Conservation (phyloP, 169 alveolate species). For the Cystoisospora suis region DNA sequence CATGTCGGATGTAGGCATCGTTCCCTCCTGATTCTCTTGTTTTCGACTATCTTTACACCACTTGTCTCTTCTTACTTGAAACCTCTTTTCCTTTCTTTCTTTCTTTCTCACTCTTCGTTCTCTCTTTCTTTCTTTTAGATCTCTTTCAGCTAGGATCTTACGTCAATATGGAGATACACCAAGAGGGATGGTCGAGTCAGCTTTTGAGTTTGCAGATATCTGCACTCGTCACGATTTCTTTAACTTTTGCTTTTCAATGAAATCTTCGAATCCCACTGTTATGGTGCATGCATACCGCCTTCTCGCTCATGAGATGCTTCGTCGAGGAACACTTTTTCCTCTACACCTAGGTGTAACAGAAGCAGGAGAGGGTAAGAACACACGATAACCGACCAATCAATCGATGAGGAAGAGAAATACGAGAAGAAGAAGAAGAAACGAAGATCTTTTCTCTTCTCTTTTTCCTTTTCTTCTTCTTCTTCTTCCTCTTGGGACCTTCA, state of each 20-base stretch:
- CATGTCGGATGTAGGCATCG: neutral
- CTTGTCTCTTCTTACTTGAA: neutral
- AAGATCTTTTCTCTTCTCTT: too few species aligned
- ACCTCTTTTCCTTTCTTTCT: neutral
- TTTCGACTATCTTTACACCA: neutral
- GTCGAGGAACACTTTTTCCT: constrained; percentile 77
- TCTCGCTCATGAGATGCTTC: constrained; percentile 74
- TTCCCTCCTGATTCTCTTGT: neutral
- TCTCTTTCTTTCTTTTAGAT: constrained; percentile 32
- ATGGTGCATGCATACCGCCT: constrained; percentile 85
- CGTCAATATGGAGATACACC: constrained; percentile 86
- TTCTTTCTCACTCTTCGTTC: neutral
- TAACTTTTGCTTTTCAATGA: constrained; percentile 82
- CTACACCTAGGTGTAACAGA: constrained; percentile 88
- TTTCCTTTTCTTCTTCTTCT: too few species aligned
- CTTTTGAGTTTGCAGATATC: constrained; percentile 81
- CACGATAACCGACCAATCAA: too few species aligned
- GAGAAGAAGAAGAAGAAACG: too few species aligned
- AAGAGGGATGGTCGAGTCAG: constrained; percentile 85
- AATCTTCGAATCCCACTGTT: constrained; percentile 80
- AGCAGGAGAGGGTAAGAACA: constrained; percentile 82
- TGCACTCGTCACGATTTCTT: constrained; percentile 77
- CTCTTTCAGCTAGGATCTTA: constrained; percentile 80
- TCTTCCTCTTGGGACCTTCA: too few species aligned
- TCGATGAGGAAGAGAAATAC: too few species aligned